Evolutionary conservation across 352 stramenopile species (phyloP), one percentile per base, ranked within the genome.

Genomic region (Pythium pyrilobum): DNA sequence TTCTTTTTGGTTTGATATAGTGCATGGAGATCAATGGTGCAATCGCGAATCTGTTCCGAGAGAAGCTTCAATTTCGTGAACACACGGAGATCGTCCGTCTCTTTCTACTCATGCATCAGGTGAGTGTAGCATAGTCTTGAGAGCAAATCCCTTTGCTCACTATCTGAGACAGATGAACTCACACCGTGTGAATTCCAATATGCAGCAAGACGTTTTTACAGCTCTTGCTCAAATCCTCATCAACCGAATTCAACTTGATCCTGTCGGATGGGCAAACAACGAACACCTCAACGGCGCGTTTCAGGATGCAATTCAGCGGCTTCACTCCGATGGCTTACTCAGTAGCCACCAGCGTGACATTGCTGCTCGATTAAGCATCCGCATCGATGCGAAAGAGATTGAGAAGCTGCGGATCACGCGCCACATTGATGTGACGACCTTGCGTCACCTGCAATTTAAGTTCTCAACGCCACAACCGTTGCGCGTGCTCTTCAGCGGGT

Each of bases 91-190:
- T 66, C 4, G 57, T 89, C 29, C 70, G 76, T 12, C 61, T 71
- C 44, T 86, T 83, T 39, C 71, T 89, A 7, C 68, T 89, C n/a
- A 87, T 89, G 76, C 72, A 78, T 41, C 74, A 87, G 78, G 78
- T 89, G 67, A 15, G 18, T 33, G 31, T 1, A 3, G 5, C 10
- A 20, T 52, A n/a, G n/a, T n/a, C n/a, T n/a, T n/a, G n/a, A n/a
- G n/a, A n/a, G n/a, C n/a, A n/a, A n/a, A n/a, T n/a, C n/a, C n/a
- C n/a, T n/a, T n/a, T n/a, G n/a, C n/a, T n/a, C n/a, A n/a, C n/a
- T n/a, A n/a, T n/a, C n/a, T n/a, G n/a, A n/a, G n/a, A n/a, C n/a
- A n/a, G n/a, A n/a, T n/a, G n/a, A n/a, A n/a, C n/a, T n/a, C n/a
- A n/a, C n/a, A n/a, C n/a, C n/a, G n/a, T n/a, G n/a, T 18, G 39